Conservation (phyloP, 805 yeast species). For the Schwanniomyces polymorphus region DNA sequence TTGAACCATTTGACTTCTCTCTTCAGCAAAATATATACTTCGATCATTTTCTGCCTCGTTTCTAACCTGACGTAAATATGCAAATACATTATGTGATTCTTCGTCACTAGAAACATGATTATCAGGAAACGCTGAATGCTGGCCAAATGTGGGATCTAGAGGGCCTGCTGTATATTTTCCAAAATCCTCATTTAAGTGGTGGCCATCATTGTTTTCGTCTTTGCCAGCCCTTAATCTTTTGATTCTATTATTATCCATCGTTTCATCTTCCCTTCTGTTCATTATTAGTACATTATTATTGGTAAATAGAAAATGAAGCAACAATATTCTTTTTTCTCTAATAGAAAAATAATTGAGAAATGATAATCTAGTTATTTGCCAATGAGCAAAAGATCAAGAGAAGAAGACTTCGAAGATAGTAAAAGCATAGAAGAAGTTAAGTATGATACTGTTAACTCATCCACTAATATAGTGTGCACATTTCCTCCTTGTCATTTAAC, state of each 20-base stretch:
- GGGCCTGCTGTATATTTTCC: conserved; percentile 15
- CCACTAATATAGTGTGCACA: conserved; percentile 1
- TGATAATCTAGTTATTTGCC: neutral
- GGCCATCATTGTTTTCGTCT: neutral
- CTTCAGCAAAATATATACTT: conserved; percentile 11
- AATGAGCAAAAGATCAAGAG: conserved; percentile 8
- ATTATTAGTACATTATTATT: conserved; percentile 50
- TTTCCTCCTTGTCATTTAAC: conserved; percentile 8
- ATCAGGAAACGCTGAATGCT: conserved; percentile 27
- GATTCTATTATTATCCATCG: neutral
- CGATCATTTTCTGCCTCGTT: conserved; percentile 28
- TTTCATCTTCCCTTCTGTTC: neutral
- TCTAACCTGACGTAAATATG: conserved; percentile 28
- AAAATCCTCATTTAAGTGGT: neutral
- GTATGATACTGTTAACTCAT: neutral
- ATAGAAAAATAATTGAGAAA: neutral
- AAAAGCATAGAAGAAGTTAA: neutral
- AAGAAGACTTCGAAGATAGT: neutral
- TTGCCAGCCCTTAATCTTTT: neutral
- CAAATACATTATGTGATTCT: conserved; percentile 12
- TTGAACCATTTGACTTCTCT: neutral
- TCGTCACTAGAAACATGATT: conserved; percentile 5
- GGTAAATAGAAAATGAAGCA: conserved; percentile 32
- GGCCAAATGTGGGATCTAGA: conserved; percentile 28
- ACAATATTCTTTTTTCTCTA: neutral